phyloP scores from a whole-genome alignment of 2,329 filamentous ascomycete genomes.

The Tetracladium maxilliforme region DNA sequence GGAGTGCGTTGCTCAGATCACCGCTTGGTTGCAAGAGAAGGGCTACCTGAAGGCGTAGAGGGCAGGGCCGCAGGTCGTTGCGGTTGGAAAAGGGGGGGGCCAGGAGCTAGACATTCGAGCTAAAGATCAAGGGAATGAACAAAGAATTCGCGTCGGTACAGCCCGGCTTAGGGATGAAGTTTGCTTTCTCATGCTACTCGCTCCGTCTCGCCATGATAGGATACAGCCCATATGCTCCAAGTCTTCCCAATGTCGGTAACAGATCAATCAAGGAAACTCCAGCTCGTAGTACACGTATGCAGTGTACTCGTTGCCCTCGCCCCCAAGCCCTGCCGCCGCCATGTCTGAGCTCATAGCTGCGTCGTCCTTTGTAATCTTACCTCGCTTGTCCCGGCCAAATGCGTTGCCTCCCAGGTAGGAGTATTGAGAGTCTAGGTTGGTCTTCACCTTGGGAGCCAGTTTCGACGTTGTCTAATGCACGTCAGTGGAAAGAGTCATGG shows the following conservation, averaged over 20 bases:
- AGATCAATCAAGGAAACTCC: conserved; percentile 60
- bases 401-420: conserved; percentile 92
- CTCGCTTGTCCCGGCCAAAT: conserved; percentile 86
- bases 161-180: too few relatives aligned
- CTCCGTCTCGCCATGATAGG: too few relatives aligned
- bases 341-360: conserved; percentile 66
- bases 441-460: conserved; percentile 61
- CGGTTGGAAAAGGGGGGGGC: too few relatives aligned
- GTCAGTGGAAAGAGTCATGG: conserved; percentile 1
- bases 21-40: conserved; percentile 60
- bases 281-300: conserved; percentile 97
- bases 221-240: too few relatives aligned
- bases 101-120: too few relatives aligned
- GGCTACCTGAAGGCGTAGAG: too few relatives aligned
- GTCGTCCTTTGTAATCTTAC: conserved; percentile 82
- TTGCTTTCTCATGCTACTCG: too few relatives aligned
- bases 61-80: too few relatives aligned
- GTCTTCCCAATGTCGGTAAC: too few relatives aligned
- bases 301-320: conserved; percentile 72
- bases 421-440: conserved; percentile 69
- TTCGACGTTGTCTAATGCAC: conserved; percentile 62
- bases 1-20: conserved; percentile 77
- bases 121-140: too few relatives aligned
- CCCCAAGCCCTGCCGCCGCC: conserved; percentile 54
- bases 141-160: too few relatives aligned